These are phyloP conservation scores for Cyclospora cayetanensis DNA, from an alignment of 169 alveolate species.

Conservation along the genomic window DNA sequence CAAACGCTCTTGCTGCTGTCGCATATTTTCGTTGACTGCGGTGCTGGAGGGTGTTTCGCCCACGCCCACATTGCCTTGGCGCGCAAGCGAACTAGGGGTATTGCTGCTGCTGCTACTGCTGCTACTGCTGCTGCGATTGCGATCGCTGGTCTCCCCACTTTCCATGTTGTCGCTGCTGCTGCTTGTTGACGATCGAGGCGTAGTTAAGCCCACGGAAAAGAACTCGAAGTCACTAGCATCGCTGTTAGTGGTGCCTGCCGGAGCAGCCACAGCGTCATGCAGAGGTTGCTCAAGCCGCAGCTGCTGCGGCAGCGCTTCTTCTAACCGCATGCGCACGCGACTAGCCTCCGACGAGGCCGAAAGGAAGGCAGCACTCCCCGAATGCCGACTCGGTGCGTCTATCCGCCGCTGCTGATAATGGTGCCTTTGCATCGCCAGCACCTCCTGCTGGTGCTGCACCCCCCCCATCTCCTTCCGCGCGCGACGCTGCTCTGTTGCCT, in stretches of 20 bases:
- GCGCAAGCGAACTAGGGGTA: no score
- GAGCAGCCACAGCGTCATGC: neutral
- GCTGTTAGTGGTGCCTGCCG: neutral
- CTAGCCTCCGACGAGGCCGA: neutral
- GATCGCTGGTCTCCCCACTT: neutral
- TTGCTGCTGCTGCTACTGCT: neutral
- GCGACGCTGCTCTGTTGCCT: neutral
- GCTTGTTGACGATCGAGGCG: no score
- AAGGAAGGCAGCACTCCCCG: neutral
- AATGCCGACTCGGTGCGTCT: neutral
- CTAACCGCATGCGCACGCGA: neutral
- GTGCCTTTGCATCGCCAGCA: neutral
- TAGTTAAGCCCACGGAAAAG: no score
- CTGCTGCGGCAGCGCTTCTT: neutral
- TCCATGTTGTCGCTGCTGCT: neutral
- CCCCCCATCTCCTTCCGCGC: neutral
- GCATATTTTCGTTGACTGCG: no score
- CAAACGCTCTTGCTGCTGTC: no score
- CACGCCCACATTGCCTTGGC: no score
- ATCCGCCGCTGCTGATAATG: neutral
- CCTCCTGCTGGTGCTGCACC: constrained; percentile 25
- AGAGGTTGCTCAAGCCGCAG: neutral
- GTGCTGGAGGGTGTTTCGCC: no score
- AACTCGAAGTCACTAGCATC: no score
- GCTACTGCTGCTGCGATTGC: neutral